These are phyloP conservation scores for Coprinopsis cinerea DNA, from an alignment of 768 basidiomycete genomes.

Conservation along the genomic window DNA sequence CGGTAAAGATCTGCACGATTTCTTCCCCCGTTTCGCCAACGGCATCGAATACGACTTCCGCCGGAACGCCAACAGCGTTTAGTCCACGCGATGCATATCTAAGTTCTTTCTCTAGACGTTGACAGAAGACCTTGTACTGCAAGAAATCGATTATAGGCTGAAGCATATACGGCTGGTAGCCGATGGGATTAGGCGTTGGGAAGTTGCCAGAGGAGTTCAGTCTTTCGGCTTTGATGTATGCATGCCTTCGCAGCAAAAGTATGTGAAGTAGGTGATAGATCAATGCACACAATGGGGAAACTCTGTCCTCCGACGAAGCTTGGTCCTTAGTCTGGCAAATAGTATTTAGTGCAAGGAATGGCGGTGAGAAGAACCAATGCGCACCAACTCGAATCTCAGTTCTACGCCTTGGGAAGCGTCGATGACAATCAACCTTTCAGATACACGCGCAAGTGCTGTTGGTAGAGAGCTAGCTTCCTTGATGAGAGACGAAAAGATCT, in stretches of 20 bases:
- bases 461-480: slow-evolving; percentile 72
- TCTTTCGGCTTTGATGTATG: slow-evolving; percentile 36
- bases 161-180: slow-evolving; percentile 42
- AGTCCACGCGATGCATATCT: slow-evolving; percentile 44
- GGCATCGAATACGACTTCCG: slow-evolving; percentile 51
- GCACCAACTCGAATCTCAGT: slow-evolving; percentile 70
- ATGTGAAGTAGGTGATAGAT: slow-evolving; percentile 61
- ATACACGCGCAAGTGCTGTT: slow-evolving; percentile 71
- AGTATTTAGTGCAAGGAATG: neutral
- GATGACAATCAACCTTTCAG: slow-evolving; percentile 70
- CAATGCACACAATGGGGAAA: slow-evolving; percentile 47
- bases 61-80: slow-evolving; percentile 45
- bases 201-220: slow-evolving; percentile 20
- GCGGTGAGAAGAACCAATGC: slow-evolving; percentile 8
- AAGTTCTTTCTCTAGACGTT: slow-evolving; percentile 54
- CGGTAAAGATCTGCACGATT: slow-evolving; percentile 45
- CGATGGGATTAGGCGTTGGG: neutral
- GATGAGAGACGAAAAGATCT: slow-evolving; percentile 70
- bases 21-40: slow-evolving; percentile 64
- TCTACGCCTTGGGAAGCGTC: slow-evolving; percentile 70
- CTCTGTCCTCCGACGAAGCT: neutral
- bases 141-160: slow-evolving; percentile 74
- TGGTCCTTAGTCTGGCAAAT: slow-evolving; percentile 4
- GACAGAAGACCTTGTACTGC: slow-evolving; percentile 74
- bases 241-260: slow-evolving; percentile 59